Conservation (phyloP, 164 flowering plant species). For the Santalum album region DNA sequence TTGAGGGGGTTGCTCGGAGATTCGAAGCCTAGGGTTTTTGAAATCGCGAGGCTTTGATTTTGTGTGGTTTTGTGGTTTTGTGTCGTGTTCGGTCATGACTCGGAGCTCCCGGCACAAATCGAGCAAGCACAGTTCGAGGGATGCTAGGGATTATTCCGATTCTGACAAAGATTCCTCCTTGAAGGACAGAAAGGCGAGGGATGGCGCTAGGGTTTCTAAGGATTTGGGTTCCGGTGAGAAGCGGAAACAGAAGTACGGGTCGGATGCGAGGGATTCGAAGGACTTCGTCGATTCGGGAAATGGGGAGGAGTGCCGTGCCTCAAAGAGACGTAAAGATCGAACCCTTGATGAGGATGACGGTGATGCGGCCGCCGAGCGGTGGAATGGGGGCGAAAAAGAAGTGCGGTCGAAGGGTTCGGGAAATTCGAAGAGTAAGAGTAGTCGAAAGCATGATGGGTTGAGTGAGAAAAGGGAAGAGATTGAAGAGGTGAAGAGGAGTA, state of each 20-base stretch:
- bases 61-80: not conserved
- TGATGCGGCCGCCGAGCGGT: conserved; percentile 23
- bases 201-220: conserved; percentile 20
- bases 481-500: conserved; percentile 19
- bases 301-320: conserved; percentile 22
- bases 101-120: conserved; percentile 32
- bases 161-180: conserved; percentile 27
- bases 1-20: not conserved
- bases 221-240: conserved; percentile 23
- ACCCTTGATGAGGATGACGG: conserved; percentile 9
- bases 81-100: conserved; percentile 21
- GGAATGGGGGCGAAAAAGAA: conserved; percentile 24
- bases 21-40: conserved; percentile 1
- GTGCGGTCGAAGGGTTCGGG: conserved; percentile 12
- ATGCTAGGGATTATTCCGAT: conserved; percentile 29
- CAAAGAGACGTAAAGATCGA: conserved; percentile 23
- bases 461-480: conserved; percentile 15
- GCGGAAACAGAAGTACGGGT: conserved; percentile 19
- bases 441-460: conserved; percentile 4
- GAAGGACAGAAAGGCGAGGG: conserved; percentile 19
- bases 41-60: not conserved
- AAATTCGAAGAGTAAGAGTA: conserved; percentile 22
- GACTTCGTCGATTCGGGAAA: conserved; percentile 19
- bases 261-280: conserved; percentile 17
- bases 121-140: conserved; percentile 29